Evolutionary conservation across 768 basidiomycete species (phyloP).

Genomic region (Pulveroboletus sp.): DNA sequence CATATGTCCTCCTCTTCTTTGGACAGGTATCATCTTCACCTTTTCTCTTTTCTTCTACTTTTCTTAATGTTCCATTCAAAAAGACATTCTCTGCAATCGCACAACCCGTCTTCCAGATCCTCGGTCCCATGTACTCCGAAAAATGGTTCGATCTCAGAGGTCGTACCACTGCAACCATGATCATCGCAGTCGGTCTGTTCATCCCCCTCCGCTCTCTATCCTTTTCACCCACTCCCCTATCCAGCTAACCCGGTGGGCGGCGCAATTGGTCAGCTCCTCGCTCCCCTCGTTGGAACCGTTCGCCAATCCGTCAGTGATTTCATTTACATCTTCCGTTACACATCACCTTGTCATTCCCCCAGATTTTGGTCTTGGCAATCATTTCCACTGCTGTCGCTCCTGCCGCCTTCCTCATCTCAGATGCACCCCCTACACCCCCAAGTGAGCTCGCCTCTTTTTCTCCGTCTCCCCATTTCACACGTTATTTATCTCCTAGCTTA

Average conservation of each 20-base stretch:
- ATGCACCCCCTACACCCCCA: conserved; percentile 72
- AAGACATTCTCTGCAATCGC: conserved; percentile 63
- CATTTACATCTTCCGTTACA: background rate
- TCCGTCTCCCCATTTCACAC: background rate
- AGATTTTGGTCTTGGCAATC: conserved; percentile 73
- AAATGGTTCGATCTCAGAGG: conserved; percentile 77
- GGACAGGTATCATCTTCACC: conserved; percentile 52
- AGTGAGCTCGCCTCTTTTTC: conserved; percentile 42
- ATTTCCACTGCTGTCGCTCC: conserved; percentile 64
- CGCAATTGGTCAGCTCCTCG: conserved; percentile 70
- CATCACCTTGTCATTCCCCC: background rate
- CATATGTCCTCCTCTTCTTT: conserved; percentile 67
- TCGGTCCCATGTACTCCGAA: conserved; percentile 81
- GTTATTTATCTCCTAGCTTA: conserved; percentile 49
- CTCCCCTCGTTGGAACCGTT: conserved; percentile 55
- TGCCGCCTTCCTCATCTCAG: conserved; percentile 53
- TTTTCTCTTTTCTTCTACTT: background rate
- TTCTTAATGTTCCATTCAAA: no score
- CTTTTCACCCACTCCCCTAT: background rate
- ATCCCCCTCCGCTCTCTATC: background rate
- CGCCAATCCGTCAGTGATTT: conserved; percentile 54
- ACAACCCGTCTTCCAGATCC: conserved; percentile 72
- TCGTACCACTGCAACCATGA: conserved; percentile 76
- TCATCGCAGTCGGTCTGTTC: conserved; percentile 43
- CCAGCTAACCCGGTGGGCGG: conserved; percentile 73